These are phyloP conservation scores for Furcasterigmium furcatum DNA, from an alignment of 2,329 filamentous ascomycete species.

Conservation along the genomic window DNA sequence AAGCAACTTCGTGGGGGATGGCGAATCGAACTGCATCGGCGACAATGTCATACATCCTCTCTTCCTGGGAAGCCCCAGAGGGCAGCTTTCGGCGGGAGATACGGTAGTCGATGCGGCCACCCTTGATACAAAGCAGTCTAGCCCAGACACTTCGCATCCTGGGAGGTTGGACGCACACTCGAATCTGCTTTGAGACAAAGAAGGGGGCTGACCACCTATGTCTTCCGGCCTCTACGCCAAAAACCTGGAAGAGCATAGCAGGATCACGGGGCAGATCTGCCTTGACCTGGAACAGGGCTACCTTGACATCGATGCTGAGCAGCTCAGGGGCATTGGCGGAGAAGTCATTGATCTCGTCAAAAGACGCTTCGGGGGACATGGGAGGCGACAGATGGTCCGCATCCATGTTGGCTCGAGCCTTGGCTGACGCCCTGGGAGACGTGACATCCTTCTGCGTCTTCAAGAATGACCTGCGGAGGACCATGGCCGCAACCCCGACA, in stretches of 20 bases:
- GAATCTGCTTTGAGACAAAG: conserved; percentile 69
- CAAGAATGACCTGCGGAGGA: conserved; percentile 69
- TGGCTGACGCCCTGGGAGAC: conserved; percentile 15
- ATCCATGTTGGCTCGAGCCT: conserved; percentile 19
- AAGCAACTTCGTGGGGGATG: conserved; percentile 85
- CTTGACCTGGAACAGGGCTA: conserved; percentile 81
- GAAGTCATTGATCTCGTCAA: conserved; percentile 22
- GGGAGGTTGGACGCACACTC: conserved; percentile 86
- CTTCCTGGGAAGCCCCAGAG: conserved; percentile 57
- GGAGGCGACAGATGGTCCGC: conserved; percentile 34
- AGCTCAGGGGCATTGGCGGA: conserved; percentile 55
- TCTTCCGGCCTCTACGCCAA: conserved; percentile 75
- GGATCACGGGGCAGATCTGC: conserved; percentile 85
- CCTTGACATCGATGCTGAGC: conserved; percentile 77
- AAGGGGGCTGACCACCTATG: conserved; percentile 89
- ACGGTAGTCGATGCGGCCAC: conserved; percentile 75
- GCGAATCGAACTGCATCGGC: conserved; percentile 84
- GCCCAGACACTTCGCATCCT: conserved; percentile 83
- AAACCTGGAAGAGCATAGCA: conserved; percentile 86
- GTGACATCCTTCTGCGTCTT: conserved; percentile 34
- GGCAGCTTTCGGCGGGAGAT: conserved; percentile 69
- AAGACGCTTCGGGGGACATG: conserved; percentile 26
- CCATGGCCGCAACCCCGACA: conserved; percentile 74
- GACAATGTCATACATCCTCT: conserved; percentile 79
- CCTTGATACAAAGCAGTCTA: conserved; percentile 78